Base-by-base conservation (phyloP, 768 basidiomycete genomes). In the Lenzites betulinus region DNA sequence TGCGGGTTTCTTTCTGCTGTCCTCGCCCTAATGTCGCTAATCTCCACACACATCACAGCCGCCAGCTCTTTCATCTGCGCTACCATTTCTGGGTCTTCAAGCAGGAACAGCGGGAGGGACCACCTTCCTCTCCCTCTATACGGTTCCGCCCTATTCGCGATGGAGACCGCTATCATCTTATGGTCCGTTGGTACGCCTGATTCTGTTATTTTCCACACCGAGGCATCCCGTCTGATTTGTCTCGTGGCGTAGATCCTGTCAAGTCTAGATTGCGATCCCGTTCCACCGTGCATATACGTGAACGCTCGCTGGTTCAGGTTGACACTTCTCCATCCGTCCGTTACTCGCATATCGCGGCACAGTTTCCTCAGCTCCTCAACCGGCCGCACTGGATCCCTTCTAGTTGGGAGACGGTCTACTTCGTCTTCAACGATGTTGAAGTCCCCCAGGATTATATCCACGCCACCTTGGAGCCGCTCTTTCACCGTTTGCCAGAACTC, bases 121-220 rank as follows among this genome's bases (percentile, higher is more conserved):
- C 62, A 63, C 39, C 57, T 20, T 3, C 62, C 62, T 16, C n/a
- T 49, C 12, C 62, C 62, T 1, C 58, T 33, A 35, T 53, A 53
- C 1, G 57, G 62, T 9, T 43, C 42, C 41, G 46, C 41, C 9
- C 35, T 8, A 22, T 49, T 22, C 9, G 20, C n/a, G 6, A 47
- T 12, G 12, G 1, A 2, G 0, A 58, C 51, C 1, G 50, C 26
- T 18, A 59, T 51, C 30, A 63, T 33, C 7, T 22, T 25, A 55
- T 63, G 62, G 38, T 63, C 62, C 2, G 46, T 47, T 1, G 46
- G 46, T 3, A 47, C 13, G 2, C 46, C 46, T 11, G 46, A 12
- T 26, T 47, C 46, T 3, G 9, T 4, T 25, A 47, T 47, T 12
- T 7, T 18, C 46, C 46, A 47, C 2, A 26, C 23, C 8, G 9